phyloP scores from a whole-genome alignment of 2,329 filamentous ascomycete genomes.

The Alternaria solani region DNA sequence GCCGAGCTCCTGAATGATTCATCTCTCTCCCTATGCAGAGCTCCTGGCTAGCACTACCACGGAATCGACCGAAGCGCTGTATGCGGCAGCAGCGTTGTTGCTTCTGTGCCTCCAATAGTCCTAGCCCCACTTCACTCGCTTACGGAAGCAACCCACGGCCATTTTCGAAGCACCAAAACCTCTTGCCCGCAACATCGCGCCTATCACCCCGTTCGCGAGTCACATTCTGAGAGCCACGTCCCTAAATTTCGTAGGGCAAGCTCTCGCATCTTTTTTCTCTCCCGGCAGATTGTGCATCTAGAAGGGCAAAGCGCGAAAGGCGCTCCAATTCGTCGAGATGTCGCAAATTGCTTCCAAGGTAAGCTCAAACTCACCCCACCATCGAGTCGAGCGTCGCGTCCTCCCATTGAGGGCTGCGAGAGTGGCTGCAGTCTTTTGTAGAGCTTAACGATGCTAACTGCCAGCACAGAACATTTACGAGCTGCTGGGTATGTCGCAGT shows the following conservation, averaged over 20 bases:
- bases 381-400: constrained; percentile 15
- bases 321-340: constrained; percentile 53
- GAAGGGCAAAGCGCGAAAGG: constrained; percentile 55
- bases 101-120: constrained; percentile 20
- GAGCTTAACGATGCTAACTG: constrained; percentile 47
- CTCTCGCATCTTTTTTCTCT: constrained; percentile 45
- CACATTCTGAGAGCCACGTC: constrained; percentile 50
- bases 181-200: constrained; percentile 40
- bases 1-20: neutral
- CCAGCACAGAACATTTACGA: constrained; percentile 86
- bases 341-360: constrained; percentile 57
- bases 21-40: neutral
- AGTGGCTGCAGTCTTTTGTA: neutral
- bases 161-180: constrained; percentile 30
- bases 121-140: constrained; percentile 21
- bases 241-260: constrained; percentile 49
- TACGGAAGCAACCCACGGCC: constrained; percentile 24
- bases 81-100: constrained; percentile 19
- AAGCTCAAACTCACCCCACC: constrained; percentile 32
- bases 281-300: constrained; percentile 53
- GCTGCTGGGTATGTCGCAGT: constrained; percentile 81
- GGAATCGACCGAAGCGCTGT: constrained; percentile 14
- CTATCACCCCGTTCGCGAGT: constrained; percentile 39
- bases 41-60: neutral
- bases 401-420: constrained; percentile 19